Evolutionary conservation across 306 rosid genomes (phyloP).

Genomic region (Dryas alaskensis): DNA sequence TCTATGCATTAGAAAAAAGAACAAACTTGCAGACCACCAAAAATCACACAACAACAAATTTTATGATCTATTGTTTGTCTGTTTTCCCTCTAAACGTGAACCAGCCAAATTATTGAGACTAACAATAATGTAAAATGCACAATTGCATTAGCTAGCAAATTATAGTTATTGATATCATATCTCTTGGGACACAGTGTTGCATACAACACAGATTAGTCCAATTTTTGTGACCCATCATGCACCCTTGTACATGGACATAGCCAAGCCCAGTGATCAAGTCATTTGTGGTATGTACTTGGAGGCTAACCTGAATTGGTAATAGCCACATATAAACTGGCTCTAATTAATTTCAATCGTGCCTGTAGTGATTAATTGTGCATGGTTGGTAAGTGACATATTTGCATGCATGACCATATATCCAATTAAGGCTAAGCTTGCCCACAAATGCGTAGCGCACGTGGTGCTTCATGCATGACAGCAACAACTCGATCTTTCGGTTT

Average conservation of each 20-base stretch:
- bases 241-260: conserved; percentile 39
- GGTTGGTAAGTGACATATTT: conserved; percentile 56
- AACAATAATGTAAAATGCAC: neutral
- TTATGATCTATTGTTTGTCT: neutral
- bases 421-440: conserved; percentile 19
- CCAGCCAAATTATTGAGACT: conserved; percentile 2
- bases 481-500: conserved; percentile 12
- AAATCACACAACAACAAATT: neutral
- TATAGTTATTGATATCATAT: neutral
- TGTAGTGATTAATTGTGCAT: conserved; percentile 44
- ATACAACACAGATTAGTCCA: conserved; percentile 3
- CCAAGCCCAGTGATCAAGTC: conserved; percentile 28
- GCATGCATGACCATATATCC: conserved; percentile 22
- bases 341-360: conserved; percentile 2
- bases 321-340: conserved; percentile 22
- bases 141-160: neutral
- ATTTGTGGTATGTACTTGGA: conserved; percentile 33
- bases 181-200: conserved; percentile 17
- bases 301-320: conserved; percentile 24
- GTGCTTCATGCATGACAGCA: conserved; percentile 1
- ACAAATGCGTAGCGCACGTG: conserved; percentile 17
- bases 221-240: conserved; percentile 47
- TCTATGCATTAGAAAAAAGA: neutral
- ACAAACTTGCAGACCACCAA: neutral
- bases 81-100: neutral